Conservation (phyloP, 192 early-diverging fungal genomes). For the Chytriomyces sp. region DNA sequence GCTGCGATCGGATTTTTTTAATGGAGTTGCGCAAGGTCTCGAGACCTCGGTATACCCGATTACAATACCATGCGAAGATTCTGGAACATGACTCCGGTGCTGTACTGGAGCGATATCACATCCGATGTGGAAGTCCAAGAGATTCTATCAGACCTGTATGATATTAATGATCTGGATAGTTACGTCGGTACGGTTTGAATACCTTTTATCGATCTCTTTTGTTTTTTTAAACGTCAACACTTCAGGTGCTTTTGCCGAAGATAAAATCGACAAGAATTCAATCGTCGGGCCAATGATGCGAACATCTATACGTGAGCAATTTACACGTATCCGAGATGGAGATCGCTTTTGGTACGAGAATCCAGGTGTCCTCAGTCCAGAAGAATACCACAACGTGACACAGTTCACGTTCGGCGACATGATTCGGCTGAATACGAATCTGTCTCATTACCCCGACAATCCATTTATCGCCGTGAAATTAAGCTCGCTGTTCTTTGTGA, state of each 20-base stretch:
- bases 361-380: conserved; percentile 45
- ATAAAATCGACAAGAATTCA: conserved; percentile 32
- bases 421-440: conserved; percentile 46
- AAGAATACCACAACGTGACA: conserved; percentile 38
- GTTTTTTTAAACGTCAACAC: not conserved
- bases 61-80: conserved; percentile 37
- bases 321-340: conserved; percentile 49
- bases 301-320: conserved; percentile 49
- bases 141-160: conserved; percentile 34
- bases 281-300: conserved; percentile 44
- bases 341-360: conserved; percentile 62
- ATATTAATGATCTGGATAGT: conserved; percentile 44
- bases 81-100: conserved; percentile 18
- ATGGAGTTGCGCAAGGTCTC: conserved; percentile 30
- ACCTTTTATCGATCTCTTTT: not conserved
- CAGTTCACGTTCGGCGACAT: conserved; percentile 39
- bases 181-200: conserved; percentile 42
- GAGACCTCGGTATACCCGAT: conserved; percentile 45
- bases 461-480: conserved; percentile 37
- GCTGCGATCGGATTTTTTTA: not conserved
- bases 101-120: conserved; percentile 46
- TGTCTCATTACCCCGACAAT: conserved; percentile 41
- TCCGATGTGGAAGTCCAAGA: conserved; percentile 32
- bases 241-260: conserved; percentile 39
- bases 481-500: conserved; percentile 13